Evolutionary conservation across 345 rosid genomes (phyloP), one percentile per base, ranked within the genome.

Genomic region (Dipteronia dyeriana): DNA sequence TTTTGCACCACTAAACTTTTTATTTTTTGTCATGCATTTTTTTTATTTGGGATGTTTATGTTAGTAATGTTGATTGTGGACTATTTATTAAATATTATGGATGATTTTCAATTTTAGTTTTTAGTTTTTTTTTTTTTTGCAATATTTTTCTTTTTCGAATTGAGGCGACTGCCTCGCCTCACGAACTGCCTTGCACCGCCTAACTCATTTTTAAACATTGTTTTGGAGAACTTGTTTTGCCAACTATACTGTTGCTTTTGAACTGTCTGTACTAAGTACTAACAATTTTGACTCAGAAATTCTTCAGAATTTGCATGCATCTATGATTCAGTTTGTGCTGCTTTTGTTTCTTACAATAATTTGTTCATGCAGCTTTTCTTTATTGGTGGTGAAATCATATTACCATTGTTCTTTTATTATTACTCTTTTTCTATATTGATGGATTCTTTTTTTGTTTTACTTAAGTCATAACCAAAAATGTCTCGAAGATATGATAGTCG

Each of bases 401-500:
- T 34, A 6, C 38, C 38, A 34, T 34, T 34, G 38, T 13, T 49
- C 16, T 9, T 17, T 17, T 29, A 8, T 26, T n/a, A 31, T 4
- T 31, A 25, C 41, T 39, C 23, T 39, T 41, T 60, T 14, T 13
- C 17, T 41, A 8, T 74, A 1, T 20, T 19, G 16, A n/a, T 75
- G 3, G 11, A 11, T 16, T 29, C 14, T 75, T 65, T 7, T 49
- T 51, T 22, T 10, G 20, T 25, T 34, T 45, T 10, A 25, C 31
- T 23, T 0, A 71, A 75, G 78, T 53, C 39, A 54, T 38, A 66
- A 66, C 29, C 17, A 41, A 66, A 78, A 71, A 95, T 95, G 98
- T 93, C 99, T 82, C 91, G 99, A 69, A 93, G 99, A 86, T 95
- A 92, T 77, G 99, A 95, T 88, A 95, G 99, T 83, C 97, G 99